Base-by-base conservation (phyloP, 2,329 filamentous ascomycete species). In the Onygena corvina region DNA sequence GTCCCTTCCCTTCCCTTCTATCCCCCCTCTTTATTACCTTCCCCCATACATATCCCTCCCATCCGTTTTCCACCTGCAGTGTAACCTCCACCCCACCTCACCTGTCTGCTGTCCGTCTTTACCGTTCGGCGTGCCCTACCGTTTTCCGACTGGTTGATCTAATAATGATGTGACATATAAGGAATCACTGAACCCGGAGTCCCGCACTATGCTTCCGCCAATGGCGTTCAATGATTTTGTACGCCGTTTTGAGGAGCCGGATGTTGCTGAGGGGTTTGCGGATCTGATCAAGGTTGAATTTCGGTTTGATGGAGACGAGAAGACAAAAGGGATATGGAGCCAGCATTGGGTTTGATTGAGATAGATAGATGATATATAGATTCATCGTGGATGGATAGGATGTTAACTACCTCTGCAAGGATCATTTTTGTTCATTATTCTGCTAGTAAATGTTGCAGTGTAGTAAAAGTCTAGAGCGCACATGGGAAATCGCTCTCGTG, bases 261-360 rank as follows among this genome's bases (percentile, higher is more conserved):
- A 74, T 33, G 52, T 76, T 1, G 74, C 76, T 9, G 92, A 98
- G 67, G 90, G 90, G 0, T 95, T 95, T 59, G 71, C 83, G 54
- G 86, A 95, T 56, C 77, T 98, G 30, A 72, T 77, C 1, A 77
- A 79, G 49, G 70, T 94, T 0, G 77, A 84, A 27, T 98, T 98
- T 60, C 61, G 73, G 62, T 90, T 92, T 61, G 71, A 77, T 35
- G 87, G 87, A 0, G 76, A 74, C 1, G 75, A 79, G 47, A 78
- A 83, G 29, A 80, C 87, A 56, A 81, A 80, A 60, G 69, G 70
- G 30, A 67, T 85, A 38, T 95, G 89, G 88, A 76, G 72, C 3
- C 78, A 76, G 58, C 89, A 86, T 60, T 95, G 87, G 87, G n/a
- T n/a, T n/a, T n/a, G n/a, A n/a, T n/a, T n/a, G n/a, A n/a, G n/a